Evolutionary conservation across 352 stramenopile species (phyloP).

Genomic region (Stramenopiles sp.): DNA sequence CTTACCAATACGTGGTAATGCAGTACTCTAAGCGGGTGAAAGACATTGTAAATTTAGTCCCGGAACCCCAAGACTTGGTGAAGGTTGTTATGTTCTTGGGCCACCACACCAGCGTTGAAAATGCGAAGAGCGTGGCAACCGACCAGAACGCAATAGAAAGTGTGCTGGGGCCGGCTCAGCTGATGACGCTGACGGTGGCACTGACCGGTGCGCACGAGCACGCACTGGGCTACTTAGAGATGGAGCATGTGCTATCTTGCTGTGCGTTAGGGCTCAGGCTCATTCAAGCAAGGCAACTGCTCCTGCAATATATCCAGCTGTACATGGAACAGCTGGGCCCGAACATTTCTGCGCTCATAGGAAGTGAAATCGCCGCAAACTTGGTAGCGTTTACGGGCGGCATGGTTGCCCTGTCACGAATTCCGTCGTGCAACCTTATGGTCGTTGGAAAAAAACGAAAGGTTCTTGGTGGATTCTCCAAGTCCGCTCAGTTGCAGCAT

Average conservation of each 20-base stretch:
- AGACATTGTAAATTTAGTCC: constrained; percentile 74
- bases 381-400: constrained; percentile 81
- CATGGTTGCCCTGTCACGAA: constrained; percentile 68
- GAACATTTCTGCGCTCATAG: constrained; percentile 77
- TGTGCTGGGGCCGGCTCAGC: not conserved
- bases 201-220: not conserved
- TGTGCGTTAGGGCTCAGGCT: not conserved
- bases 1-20: constrained; percentile 69
- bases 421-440: constrained; percentile 78
- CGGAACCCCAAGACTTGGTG: constrained; percentile 70
- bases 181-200: not conserved
- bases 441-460: constrained; percentile 77
- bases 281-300: constrained; percentile 24
- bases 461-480: constrained; percentile 63
- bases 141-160: no score
- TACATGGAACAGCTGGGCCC: constrained; percentile 74
- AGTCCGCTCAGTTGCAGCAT: constrained; percentile 55
- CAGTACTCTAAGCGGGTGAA: constrained; percentile 78
- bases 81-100: constrained; percentile 40
- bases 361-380: constrained; percentile 72
- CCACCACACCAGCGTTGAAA: not conserved
- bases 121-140: no score
- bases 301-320: constrained; percentile 70
- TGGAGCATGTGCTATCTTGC: not conserved
- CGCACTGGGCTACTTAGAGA: not conserved